A percentile compares a stretch with the other conserved stretches of the same genome.
These are phyloP conservation scores for Hyphopichia homilentoma DNA, from an alignment of 805 yeast species.

Conservation along the genomic window DNA sequence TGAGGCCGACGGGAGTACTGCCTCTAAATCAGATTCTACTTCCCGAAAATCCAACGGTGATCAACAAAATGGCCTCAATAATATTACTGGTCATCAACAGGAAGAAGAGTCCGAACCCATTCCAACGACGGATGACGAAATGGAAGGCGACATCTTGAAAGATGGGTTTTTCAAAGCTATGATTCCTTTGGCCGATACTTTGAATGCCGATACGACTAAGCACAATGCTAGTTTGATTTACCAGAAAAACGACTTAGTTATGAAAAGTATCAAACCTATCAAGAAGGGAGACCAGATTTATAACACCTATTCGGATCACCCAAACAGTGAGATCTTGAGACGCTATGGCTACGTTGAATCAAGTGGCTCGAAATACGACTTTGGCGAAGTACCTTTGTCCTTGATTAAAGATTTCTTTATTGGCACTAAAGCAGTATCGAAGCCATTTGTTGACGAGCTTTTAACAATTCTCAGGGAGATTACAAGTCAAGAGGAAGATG, in stretches of 20 bases:
- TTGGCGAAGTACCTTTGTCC: slow-evolving; percentile 65
- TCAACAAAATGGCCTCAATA: neutral
- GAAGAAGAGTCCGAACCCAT: slow-evolving; percentile 1
- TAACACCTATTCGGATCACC: slow-evolving; percentile 87
- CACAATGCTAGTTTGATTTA: slow-evolving; percentile 72
- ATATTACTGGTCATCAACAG: no score
- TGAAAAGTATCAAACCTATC: slow-evolving; percentile 67
- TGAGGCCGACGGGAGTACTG: slow-evolving; percentile 3
- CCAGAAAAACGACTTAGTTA: slow-evolving; percentile 49
- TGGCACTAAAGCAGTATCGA: slow-evolving; percentile 13
- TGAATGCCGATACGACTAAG: slow-evolving; percentile 77
- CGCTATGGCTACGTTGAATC: slow-evolving; percentile 88
- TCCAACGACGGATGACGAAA: slow-evolving; percentile 6
- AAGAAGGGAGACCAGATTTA: slow-evolving; percentile 68
- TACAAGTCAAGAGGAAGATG: slow-evolving; percentile 31
- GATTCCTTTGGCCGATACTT: slow-evolving; percentile 90
- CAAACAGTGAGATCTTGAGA: slow-evolving; percentile 86
- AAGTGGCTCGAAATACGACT: slow-evolving; percentile 69
- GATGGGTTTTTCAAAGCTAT: slow-evolving; percentile 63
- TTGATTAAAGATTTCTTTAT: slow-evolving; percentile 37
- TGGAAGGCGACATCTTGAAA: slow-evolving; percentile 6
- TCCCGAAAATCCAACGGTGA: no score
- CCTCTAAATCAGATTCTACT: no score
- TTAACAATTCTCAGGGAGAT: slow-evolving; percentile 22
- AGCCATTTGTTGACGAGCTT: slow-evolving; percentile 30